Evolutionary conservation across 495 filamentous ascomycete genomes (phyloP), one percentile per base, ranked within the genome.

Genomic region (Podospora anserina): DNA sequence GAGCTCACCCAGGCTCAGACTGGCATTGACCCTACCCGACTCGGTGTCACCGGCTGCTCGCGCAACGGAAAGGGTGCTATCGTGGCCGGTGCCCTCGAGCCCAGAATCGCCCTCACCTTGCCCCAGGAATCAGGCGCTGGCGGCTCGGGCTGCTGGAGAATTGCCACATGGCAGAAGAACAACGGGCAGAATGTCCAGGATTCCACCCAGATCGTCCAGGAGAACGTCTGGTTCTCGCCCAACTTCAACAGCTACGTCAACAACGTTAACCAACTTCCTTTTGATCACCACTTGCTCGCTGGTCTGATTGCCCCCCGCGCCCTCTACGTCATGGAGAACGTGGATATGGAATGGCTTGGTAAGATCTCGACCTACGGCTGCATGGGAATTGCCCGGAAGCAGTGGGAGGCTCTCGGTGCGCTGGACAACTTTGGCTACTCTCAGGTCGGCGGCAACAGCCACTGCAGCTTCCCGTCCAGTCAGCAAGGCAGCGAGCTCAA

Each of bases 11-110:
- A 77, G 9, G 74, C 75, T 5, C 71, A 71, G 55, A 78, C 80
- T 19, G 78, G 77, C 56, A 85, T 85, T 69, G 82, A 86, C 71
- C 72, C 81, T 30, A 78, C 69, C 60, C 76, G 79, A 18, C 74
- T 85, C 55, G 84, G 81, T 60, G 83, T 84, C 19, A 84, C 82
- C 3, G 84, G 83, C 11, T 86, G 83, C 72, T 84, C 82, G 30
- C 80, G 83, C 53, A 85, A 86, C 72, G 83, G 83, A 44, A 85
- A 86, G 76, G 84, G 84, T 44, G 83, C 84, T 57, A 79, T 86
- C 64, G 70, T 85, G 19, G 83, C 81, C 53, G 83, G 83, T 9
- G 84, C 83, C 0, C 72, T 86, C 30, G 82, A 83, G 55, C 73
- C 76, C 30, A 79, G 84, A 39, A 83, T 86, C 59, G 83, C 82